phyloP scores from a whole-genome alignment of 2,329 filamentous ascomycete species.

The Beauveria caledonica region DNA sequence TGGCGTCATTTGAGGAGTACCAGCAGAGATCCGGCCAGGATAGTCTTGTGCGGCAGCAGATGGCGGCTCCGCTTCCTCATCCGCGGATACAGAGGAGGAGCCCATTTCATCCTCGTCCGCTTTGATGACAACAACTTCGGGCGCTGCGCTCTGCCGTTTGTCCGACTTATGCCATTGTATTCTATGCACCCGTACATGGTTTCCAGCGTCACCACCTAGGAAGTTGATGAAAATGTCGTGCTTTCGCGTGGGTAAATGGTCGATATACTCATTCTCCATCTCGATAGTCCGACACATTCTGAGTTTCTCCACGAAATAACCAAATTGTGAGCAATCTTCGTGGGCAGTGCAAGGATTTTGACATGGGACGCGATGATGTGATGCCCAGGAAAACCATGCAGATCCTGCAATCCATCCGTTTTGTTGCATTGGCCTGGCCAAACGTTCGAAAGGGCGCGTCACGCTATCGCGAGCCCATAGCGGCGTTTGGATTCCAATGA shows the following conservation, averaged over 20 bases:
- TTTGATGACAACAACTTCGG: not conserved
- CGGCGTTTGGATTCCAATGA: not conserved
- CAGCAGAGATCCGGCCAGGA: not conserved
- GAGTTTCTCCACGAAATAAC: not conserved
- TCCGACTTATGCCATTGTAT: not conserved
- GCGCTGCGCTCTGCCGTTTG: not conserved
- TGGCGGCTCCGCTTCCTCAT: not conserved
- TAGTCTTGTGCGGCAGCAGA: not conserved
- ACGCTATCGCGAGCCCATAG: not conserved
- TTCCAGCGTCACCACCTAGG: not conserved
- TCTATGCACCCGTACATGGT: not conserved
- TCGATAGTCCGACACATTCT: not conserved
- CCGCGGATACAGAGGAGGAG: not conserved
- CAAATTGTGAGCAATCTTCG: not conserved
- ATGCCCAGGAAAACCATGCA: conserved; percentile 7
- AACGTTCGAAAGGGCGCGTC: not conserved
- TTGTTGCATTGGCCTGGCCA: not conserved
- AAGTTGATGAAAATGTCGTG: not conserved
- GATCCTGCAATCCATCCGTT: conserved; percentile 2
- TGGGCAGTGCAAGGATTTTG: not conserved
- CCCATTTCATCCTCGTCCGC: not conserved
- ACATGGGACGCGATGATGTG: not conserved
- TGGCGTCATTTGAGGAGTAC: not conserved
- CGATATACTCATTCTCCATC: not conserved
- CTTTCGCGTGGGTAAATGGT: not conserved